These are phyloP conservation scores for Cladosporium sp. DNA, from an alignment of 2,329 filamentous ascomycete genomes.

Conservation along the genomic window DNA sequence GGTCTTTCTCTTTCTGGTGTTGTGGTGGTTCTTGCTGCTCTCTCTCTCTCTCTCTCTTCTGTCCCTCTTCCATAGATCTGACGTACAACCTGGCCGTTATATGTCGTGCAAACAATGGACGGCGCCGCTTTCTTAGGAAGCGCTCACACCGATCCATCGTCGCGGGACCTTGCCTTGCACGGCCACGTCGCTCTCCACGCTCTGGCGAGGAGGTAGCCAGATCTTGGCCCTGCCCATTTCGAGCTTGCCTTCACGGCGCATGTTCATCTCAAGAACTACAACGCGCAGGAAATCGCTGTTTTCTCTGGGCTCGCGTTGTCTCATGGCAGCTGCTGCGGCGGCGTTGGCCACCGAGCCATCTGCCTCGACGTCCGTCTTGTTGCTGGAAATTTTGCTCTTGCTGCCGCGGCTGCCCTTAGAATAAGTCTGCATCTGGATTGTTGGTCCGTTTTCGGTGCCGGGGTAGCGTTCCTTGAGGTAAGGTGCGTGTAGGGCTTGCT, in stretches of 20 bases:
- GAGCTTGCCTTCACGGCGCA: conserved; percentile 63
- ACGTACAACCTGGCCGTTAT: background rate
- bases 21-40: background rate
- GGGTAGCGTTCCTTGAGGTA: conserved; percentile 31
- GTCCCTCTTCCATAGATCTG: background rate
- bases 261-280: conserved; percentile 68
- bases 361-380: conserved; percentile 37
- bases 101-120: background rate
- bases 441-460: conserved; percentile 46
- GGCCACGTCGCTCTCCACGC: conserved; percentile 22
- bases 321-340: conserved; percentile 3
- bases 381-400: conserved; percentile 16
- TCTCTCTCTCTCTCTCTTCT: background rate
- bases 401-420: conserved; percentile 4
- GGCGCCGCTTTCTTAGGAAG: conserved; percentile 14
- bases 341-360: conserved; percentile 41
- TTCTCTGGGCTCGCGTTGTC: conserved; percentile 62
- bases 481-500: conserved; percentile 38
- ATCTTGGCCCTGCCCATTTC: conserved; percentile 59
- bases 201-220: conserved; percentile 60
- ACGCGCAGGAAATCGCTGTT: conserved; percentile 65
- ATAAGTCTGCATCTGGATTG: conserved; percentile 66
- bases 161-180: conserved; percentile 26
- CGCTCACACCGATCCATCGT: conserved; percentile 35
- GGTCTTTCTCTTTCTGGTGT: background rate